Base-by-base conservation (phyloP, 768 basidiomycete genomes). In the Lactifluus volemus region DNA sequence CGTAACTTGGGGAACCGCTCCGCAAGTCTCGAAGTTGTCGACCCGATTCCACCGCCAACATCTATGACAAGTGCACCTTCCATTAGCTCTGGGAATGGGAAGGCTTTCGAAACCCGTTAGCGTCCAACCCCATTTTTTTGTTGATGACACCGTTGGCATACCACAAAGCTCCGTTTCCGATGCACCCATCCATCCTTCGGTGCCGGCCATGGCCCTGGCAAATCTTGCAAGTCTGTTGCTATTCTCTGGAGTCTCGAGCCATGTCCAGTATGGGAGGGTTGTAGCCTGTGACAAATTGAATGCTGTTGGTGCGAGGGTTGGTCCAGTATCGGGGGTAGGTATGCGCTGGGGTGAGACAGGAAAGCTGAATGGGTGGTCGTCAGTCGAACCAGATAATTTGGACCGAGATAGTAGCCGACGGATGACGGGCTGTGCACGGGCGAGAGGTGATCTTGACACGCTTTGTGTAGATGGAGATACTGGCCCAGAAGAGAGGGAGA, bases 141-240 rank as follows among this genome's bases (percentile, higher is more conserved):
- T 29, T 21, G 14, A 30, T 10, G 38, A 42, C 17, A 52, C 11
- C 21, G n/a, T 49, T 30, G 2, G 57, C 66, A 15, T 48, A 71
- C 70, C 69, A 5, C 63, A 54, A 19, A 71, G 32, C 47, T 71
- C 68, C n/a, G 68, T 69, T 45, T 70, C 72, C 2, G 65, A 86
- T 75, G 52, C 77, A 74, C 60, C 78, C 72, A 86, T 87, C 87
- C 88, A 90, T 2, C 80, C 81, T 30, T 77, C 79, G 5, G 87
- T 86, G 19, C 85, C 86, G 6, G 78, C 78, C 88, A 91, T 91
- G 4, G 88, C 86, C 59, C 81, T 83, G 34, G 86, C 88, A 66
- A 90, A 90, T 39, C 88, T 75, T 63, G 82, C 79, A 59, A 89
- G 74, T 53, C 87, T 67, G 3, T 60, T 67, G 32, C 71, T 71